phyloP scores from a whole-genome alignment of 2,329 filamentous ascomycete genomes.

The Curvularia eragrostidis region DNA sequence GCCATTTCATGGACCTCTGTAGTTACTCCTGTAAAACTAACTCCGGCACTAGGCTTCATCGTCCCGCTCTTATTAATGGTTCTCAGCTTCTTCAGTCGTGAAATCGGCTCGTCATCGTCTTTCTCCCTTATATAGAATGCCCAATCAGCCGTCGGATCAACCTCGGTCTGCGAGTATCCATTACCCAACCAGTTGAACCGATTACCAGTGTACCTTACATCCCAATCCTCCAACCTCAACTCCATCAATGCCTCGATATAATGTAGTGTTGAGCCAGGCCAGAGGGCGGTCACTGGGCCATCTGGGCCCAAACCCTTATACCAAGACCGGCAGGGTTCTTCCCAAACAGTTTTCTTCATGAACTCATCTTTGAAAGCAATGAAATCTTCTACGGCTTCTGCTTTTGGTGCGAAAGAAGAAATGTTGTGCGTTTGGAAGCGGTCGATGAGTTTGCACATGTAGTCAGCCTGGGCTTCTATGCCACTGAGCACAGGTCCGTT shows the following conservation, averaged over 20 bases:
- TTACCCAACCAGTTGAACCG: slow-evolving; percentile 50
- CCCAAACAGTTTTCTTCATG: slow-evolving; percentile 57
- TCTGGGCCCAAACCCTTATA: slow-evolving; percentile 46
- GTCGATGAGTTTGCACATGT: slow-evolving; percentile 59
- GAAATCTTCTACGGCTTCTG: slow-evolving; percentile 59
- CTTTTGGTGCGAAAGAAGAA: slow-evolving; percentile 53
- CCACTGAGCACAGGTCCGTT: slow-evolving; percentile 53
- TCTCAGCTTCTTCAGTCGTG: slow-evolving; percentile 34
- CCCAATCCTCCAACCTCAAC: slow-evolving; percentile 57
- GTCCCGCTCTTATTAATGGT: slow-evolving; percentile 44
- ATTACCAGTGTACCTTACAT: slow-evolving; percentile 51
- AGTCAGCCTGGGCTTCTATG: slow-evolving; percentile 58
- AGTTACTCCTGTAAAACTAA: slow-evolving; percentile 26
- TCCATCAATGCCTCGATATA: slow-evolving; percentile 58
- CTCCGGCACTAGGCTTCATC: slow-evolving; percentile 18
- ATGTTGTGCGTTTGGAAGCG: slow-evolving; percentile 59
- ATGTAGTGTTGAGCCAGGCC: slow-evolving; percentile 58
- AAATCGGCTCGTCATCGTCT: slow-evolving; percentile 45
- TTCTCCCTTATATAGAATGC: slow-evolving; percentile 46
- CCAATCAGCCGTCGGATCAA: slow-evolving; percentile 47
- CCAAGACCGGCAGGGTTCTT: slow-evolving; percentile 55
- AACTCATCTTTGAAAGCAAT: slow-evolving; percentile 55
- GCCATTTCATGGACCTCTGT: neutral
- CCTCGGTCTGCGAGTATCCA: slow-evolving; percentile 45
- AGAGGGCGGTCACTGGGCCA: slow-evolving; percentile 51